A percentile compares a stretch with the other conserved stretches of the same genome.
Evolutionary conservation across 208 protist species (phyloP).

Genomic region (Tritrichomonas musculus): DNA sequence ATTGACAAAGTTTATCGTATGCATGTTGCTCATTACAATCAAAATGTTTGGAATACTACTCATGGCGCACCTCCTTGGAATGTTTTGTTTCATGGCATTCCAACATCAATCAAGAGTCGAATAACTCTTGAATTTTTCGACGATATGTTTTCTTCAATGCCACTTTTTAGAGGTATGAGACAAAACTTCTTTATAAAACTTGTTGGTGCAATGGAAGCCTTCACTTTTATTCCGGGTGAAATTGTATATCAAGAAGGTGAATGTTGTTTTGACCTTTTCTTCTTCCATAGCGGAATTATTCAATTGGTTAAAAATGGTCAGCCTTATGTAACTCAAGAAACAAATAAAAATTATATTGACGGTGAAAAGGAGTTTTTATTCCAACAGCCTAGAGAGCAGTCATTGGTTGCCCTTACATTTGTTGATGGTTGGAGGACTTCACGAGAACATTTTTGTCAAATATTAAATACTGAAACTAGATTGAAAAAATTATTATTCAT

Average conservation of each 20-base stretch:
- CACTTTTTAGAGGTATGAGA: background rate
- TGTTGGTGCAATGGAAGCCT: background rate
- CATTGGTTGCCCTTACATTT: background rate
- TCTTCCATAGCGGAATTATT: background rate
- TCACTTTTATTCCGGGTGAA: background rate
- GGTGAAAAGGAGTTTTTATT: constrained; percentile 1
- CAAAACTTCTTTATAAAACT: background rate
- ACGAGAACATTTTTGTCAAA: background rate
- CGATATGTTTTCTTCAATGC: background rate
- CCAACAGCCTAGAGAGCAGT: background rate
- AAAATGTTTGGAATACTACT: background rate
- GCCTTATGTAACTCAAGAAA: background rate
- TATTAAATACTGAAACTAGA: background rate
- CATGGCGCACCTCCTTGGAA: background rate
- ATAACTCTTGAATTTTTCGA: background rate
- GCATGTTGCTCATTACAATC: background rate
- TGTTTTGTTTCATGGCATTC: background rate
- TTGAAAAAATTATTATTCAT: background rate
- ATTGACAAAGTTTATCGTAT: background rate
- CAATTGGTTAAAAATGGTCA: background rate
- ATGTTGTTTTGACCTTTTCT: background rate
- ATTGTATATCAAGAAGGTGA: background rate
- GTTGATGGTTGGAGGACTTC: background rate
- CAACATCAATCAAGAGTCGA: background rate
- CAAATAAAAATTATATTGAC: background rate